Conservation (phyloP, 768 basidiomycete species). For the Lactarius psammicola region DNA sequence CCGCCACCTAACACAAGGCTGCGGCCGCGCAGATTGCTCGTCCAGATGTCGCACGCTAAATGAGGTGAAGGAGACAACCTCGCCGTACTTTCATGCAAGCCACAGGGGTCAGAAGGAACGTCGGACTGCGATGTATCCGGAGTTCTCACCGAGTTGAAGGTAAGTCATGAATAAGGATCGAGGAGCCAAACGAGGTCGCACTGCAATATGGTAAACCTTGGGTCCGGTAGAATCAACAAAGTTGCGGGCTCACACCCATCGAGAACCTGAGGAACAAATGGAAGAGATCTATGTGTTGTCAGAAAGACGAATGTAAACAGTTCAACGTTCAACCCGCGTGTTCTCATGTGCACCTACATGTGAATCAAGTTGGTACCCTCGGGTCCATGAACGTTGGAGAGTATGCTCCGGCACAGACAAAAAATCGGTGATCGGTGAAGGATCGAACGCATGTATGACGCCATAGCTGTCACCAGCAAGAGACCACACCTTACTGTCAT, state of each 20-base stretch:
- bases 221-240: background rate
- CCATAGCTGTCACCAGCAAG: constrained; percentile 25
- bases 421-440: background rate
- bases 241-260: constrained; percentile 25
- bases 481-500: constrained; percentile 12
- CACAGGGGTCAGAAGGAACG: background rate
- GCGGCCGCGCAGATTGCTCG: constrained; percentile 48
- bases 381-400: constrained; percentile 21
- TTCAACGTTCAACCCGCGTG: background rate
- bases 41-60: constrained; percentile 54
- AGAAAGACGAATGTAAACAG: constrained; percentile 3
- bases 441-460: constrained; percentile 16
- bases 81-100: constrained; percentile 8
- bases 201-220: constrained; percentile 13
- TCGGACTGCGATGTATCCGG: background rate
- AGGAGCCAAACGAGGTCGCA: constrained; percentile 28
- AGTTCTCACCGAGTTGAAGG: constrained; percentile 16
- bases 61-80: constrained; percentile 7
- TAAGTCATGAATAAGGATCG: constrained; percentile 17
- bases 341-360: constrained; percentile 9
- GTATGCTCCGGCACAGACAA: constrained; percentile 8
- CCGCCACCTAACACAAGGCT: constrained; percentile 53
- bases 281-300: constrained; percentile 25
- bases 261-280: constrained; percentile 25
- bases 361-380: constrained; percentile 10